Evolutionary conservation across 768 basidiomycete species (phyloP).

Genomic region (Neoboletus subvelutipes): DNA sequence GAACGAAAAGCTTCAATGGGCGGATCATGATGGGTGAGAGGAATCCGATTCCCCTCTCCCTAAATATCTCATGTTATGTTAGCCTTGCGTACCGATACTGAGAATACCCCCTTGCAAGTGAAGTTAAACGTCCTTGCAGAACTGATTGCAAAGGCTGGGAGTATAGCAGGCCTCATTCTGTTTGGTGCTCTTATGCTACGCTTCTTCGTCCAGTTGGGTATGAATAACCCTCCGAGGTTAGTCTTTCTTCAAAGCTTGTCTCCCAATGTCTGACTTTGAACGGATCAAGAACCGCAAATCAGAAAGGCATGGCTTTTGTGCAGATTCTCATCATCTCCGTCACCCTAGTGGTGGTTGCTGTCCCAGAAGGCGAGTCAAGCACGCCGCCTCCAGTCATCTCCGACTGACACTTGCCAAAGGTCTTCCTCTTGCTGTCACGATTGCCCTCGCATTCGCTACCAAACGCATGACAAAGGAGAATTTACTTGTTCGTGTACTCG

Average conservation of each 20-base stretch:
- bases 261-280: slow-evolving; percentile 10
- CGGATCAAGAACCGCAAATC: slow-evolving; percentile 54
- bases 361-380: slow-evolving; percentile 64
- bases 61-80: background rate
- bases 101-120: slow-evolving; percentile 89
- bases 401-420: slow-evolving; percentile 42
- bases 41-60: background rate
- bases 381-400: background rate
- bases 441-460: slow-evolving; percentile 96
- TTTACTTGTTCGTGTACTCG: slow-evolving; percentile 90
- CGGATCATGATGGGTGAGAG: slow-evolving; percentile 93
- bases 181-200: slow-evolving; percentile 88
- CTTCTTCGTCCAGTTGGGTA: slow-evolving; percentile 88
- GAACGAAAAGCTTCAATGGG: slow-evolving; percentile 91
- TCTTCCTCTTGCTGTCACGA: slow-evolving; percentile 91
- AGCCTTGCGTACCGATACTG: slow-evolving; percentile 86
- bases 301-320: slow-evolving; percentile 89
- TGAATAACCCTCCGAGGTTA: slow-evolving; percentile 54
- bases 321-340: slow-evolving; percentile 94
- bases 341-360: slow-evolving; percentile 85
- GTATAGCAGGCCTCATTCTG: slow-evolving; percentile 74
- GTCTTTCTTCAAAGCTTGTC: slow-evolving; percentile 7
- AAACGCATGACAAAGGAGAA: slow-evolving; percentile 98
- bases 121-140: slow-evolving; percentile 95
- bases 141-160: slow-evolving; percentile 89